Base-by-base conservation (phyloP, 495 filamentous ascomycete species). In the Articulospora tetracladia region DNA sequence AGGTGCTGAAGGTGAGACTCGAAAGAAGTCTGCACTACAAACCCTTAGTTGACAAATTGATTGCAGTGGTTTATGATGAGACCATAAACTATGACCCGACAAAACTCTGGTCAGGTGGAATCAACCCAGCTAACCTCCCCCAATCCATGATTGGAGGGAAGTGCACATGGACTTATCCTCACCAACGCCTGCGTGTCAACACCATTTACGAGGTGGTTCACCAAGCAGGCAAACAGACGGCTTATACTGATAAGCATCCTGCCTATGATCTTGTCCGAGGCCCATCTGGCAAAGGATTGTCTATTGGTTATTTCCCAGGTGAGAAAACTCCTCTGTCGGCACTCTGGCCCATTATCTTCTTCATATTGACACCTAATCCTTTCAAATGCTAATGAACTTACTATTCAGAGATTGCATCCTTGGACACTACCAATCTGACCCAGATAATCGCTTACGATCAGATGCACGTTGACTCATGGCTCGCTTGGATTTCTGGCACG, bases 201-300 rank as follows among this genome's bases (percentile, higher is more conserved):
- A 75, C 72, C 11, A 56, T 72, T 47, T 75, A 67, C 30, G 73
- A 75, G 55, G 54, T 75, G 15, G 67, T 70, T 20, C 27, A 63
- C 12, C 64, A 55, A 12, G 57, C 46, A 0, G 71, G 72, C 23
- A 48, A 64, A 11, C 53, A 68, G 22, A 75, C 73, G 10, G 73
- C 73, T 15, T 75, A 75, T 49, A 62, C 73, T 1, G 73, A 75
- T 51, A 75, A 75, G 65, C 73, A 75, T 53, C 69, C 69, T 19
- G 62, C 73, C 1, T 75, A 75, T 50, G 73, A 75, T 41, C 41
- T 75, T 26, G 65, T 75, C 20, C 53, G 69, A 22, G 60, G 60
- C 1, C 73, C 73, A 20, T 64, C 57, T 25, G 73, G 72, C 19
- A 70, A 57, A 15, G 73, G 73, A 22, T 59, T 75, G 20, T 66